These are phyloP conservation scores for Spathaspora sp. DNA, from an alignment of 1,139 yeast genomes.

Conservation along the genomic window DNA sequence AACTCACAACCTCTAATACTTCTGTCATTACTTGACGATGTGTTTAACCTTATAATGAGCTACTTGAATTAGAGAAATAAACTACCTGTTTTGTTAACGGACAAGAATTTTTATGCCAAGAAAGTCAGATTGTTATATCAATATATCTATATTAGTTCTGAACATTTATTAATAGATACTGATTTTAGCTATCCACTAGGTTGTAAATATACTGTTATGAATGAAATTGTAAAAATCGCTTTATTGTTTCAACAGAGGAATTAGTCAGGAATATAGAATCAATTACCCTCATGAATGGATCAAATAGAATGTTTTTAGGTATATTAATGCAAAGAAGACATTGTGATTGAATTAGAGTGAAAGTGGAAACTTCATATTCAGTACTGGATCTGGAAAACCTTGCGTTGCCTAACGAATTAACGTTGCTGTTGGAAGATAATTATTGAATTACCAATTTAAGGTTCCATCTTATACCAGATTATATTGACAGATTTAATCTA, in stretches of 20 bases:
- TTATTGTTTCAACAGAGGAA: not conserved
- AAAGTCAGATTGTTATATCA: not conserved
- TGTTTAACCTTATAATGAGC: not conserved
- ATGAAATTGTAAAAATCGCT: not conserved
- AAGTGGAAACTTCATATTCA: not conserved
- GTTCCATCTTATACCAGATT: no score
- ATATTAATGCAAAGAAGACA: not conserved
- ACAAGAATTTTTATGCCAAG: not conserved
- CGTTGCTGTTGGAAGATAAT: no score
- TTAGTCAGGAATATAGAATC: not conserved
- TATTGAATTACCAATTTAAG: no score
- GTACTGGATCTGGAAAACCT: no score
- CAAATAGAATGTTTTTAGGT: no score
- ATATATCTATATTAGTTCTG: not conserved
- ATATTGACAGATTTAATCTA: no score
- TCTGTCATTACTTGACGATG: not conserved
- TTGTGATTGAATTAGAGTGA: not conserved
- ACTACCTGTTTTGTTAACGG: not conserved
- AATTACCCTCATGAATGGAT: not conserved
- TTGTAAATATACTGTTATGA: not conserved
- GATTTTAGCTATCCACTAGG: not conserved
- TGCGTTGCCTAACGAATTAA: no score
- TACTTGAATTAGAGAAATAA: not conserved
- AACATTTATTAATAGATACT: not conserved
- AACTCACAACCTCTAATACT: no score